phyloP scores from a whole-genome alignment of 495 filamentous ascomycete species.

The Podospora comata region DNA sequence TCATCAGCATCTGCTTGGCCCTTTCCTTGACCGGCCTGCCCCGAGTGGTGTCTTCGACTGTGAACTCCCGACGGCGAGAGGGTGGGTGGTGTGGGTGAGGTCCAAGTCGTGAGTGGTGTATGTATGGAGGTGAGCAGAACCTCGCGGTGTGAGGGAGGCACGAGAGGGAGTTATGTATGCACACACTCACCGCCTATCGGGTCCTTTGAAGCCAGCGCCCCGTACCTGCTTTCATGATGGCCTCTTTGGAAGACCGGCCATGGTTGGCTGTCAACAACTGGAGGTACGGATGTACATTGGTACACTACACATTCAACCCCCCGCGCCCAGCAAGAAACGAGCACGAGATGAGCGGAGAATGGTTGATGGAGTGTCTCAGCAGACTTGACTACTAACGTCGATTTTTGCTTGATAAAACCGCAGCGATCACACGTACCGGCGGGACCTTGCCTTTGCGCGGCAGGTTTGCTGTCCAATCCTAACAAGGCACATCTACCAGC shows the following conservation, averaged over 20 bases:
- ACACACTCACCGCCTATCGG: conserved; percentile 1
- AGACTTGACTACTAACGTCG: not conserved
- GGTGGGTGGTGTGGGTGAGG: not conserved
- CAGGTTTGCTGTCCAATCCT: conserved; percentile 10
- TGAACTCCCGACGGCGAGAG: not conserved
- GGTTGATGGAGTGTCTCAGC: not conserved
- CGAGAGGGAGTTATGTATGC: not conserved
- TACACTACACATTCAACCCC: not conserved
- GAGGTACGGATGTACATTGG: not conserved
- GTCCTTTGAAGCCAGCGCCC: conserved; percentile 12
- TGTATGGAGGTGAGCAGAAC: not conserved
- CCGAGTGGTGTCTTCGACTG: not conserved
- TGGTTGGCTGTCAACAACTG: conserved; percentile 1
- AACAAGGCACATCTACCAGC: not conserved
- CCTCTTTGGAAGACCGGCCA: conserved; percentile 3
- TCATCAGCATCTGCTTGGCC: conserved; percentile 1
- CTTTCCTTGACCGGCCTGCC: not conserved
- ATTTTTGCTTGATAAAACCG: conserved; percentile 3
- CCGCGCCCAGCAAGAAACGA: not conserved
- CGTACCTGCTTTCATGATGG: conserved; percentile 24
- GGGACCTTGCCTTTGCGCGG: conserved; percentile 6
- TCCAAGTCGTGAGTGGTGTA: not conserved
- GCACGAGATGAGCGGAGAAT: not conserved
- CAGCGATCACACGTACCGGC: not conserved
- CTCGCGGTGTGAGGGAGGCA: not conserved